Evolutionary conservation across 202 grass and related monocot species (phyloP), one percentile per base, ranked within the genome.

Genomic region (Panicum virgatum): DNA sequence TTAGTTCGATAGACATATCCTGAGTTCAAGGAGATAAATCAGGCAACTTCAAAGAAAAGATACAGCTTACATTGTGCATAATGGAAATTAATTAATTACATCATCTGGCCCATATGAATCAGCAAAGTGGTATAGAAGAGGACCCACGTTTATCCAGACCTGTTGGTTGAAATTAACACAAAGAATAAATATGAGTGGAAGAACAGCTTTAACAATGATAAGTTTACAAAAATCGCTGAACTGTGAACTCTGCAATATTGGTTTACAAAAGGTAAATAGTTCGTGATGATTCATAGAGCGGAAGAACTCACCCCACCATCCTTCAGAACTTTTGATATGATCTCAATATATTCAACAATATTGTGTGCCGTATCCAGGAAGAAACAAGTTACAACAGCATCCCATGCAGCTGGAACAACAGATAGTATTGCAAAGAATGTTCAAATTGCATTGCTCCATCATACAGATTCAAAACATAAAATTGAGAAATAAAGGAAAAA

Each of bases 381-480:
- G 81, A 98, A 99, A 72, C 92, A 99, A 22, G 92, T 96, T 54
- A 96, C 96, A 90, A 99, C 91, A 92, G 91, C 92, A 92, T 99
- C 96, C 96, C 96, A 99, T 81, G 87, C 82, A 83, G 80, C 96
- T 99, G 83, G n/a, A n/a, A n/a, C n/a, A n/a, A n/a, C n/a, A n/a
- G n/a, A n/a, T 14, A 74, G 62, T 65, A 73, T 80, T 62, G 27
- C 19, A 45, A 78, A 71, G 70, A 78, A 19, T 37, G 61, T 56
- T 36, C 45, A 48, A 84, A 72, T 19, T 71, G 18, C n/a, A 76
- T 59, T 54, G 13, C 20, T 46, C 37, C 53, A 79, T 48, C 46
- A 79, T 43, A 37, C 46, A 85, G 16, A 9, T 74, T 64, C 5
- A 59, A 77, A 73, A 77, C 48, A 54, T 52, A 59, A 68, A 82